Evolutionary conservation across 345 rosid species (phyloP), one percentile per base, ranked within the genome.

Genomic region (Adansonia digitata): DNA sequence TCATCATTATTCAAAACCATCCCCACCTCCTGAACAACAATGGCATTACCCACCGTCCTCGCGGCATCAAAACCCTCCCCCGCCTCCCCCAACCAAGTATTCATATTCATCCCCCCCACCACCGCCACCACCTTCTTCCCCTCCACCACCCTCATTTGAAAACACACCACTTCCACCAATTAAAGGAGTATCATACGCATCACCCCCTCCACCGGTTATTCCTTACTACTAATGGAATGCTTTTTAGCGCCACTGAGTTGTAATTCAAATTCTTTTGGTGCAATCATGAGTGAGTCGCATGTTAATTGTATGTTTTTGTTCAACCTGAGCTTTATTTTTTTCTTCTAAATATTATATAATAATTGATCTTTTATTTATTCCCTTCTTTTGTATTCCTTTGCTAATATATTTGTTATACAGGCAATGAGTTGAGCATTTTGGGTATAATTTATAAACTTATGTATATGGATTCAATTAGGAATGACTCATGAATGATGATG

Each of bases 151-250:
- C 1, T 26, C 78, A 29, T 72, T 69, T 72, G 78, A 75, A 0
- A 82, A 73, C 63, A 48, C 77, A 7, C 86, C 87, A 43, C 87
- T 84, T 39, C 91, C 92, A 72, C 94, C 94, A 42, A 60, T 63
- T 37, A 18, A 1, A 65, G 70, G 70, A 42, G 70, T 65, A 65
- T 42, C 70, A 13, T 65, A 65, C 70, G 70, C 52, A 20, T 65
- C 70, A 11, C 70, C 70, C 13, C 70, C 70, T 0, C 70, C 52
- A 0, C 70, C 70, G 8, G 51, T 42, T 12, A 65, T 65, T 40
- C 70, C 70, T n/a, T 65, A 67, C 71, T 67, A 67, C 39, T 67
- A 27, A 67, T 8, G 22, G 22, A 26, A 24, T 14, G 51, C 13
- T 13, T 18, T 67, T 24, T 10, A 22, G 53, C 71, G 71, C 53